Evolutionary conservation across 2,329 filamentous ascomycete genomes (phyloP), one percentile per base, ranked within the genome.

Genomic region (Immersiporthe knoxdaviesiana): DNA sequence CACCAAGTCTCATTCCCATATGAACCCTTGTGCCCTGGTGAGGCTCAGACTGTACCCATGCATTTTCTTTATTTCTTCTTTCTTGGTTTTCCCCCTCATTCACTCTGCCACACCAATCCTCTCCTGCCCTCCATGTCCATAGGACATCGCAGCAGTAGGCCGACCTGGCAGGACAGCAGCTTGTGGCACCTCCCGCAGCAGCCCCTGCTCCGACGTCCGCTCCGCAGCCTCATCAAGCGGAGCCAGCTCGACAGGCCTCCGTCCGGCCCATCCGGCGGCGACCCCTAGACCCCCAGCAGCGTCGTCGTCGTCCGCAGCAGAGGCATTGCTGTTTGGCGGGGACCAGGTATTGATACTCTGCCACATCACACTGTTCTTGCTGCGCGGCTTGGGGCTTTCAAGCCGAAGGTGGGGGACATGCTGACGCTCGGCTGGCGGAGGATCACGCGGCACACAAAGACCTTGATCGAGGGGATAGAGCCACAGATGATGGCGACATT

Each of bases 401-500:
- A 12, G 52, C 37, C 60, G 14, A 58, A 41, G 3, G 47, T 58
- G 37, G 60, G 60, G 11, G 60, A 56, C 21, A 35, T 50, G 4
- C 54, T 61, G 52, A 21, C n/a, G 56, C 56, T 37, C 32, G 56
- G 68, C 32, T 44, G 41, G n/a, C 62, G 68, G 52, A 81, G 83
- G 11, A 82, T 79, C 56, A 78, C 74, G 35, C 76, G 79, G 14
- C 80, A 79, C 65, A 80, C 77, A 1, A 82, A 79, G 8, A 78
- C 81, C 5, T 81, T 83, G 7, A 74, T 79, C 8, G 80, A 77
- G 0, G 75, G 75, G 1, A 81, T 80, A 50, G 80, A 83, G 58
- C 80, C 81, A 4, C 76, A 80, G 59, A 76, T 78, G 60, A 83
- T 83, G 37, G 79, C 81, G 7, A 75, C 70, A 67, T 76, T 75